phyloP scores from a whole-genome alignment of 2,329 filamentous ascomycete genomes.

The Aspergillus ibericus region DNA sequence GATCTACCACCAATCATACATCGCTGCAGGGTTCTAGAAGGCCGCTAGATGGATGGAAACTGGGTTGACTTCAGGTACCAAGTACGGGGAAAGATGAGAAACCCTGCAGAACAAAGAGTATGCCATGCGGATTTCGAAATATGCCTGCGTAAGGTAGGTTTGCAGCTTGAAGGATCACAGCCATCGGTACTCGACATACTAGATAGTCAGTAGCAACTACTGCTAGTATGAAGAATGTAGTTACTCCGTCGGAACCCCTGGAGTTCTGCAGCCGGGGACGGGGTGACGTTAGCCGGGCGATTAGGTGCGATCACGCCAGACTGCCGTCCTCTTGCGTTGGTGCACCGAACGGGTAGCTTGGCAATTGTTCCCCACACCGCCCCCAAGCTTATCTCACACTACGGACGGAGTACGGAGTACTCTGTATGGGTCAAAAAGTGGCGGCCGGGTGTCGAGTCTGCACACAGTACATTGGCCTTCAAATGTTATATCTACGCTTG shows the following conservation, averaged over 20 bases:
- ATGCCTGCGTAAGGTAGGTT: too few species aligned
- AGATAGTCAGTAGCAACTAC: too few species aligned
- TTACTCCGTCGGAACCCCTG: too few species aligned
- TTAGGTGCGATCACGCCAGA: constrained; percentile 32
- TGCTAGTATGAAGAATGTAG: too few species aligned
- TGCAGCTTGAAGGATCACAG: not conserved
- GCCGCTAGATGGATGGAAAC: not conserved
- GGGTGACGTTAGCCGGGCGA: constrained; percentile 10
- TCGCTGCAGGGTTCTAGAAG: not conserved
- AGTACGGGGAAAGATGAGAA: not conserved
- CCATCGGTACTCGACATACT: too few species aligned
- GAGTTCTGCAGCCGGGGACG: not conserved
- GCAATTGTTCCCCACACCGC: not conserved
- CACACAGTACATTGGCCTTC: too few species aligned
- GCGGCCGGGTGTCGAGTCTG: too few species aligned
- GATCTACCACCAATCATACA: not conserved
- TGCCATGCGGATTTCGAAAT: not conserved
- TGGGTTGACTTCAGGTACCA: not conserved
- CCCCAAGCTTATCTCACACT: not conserved
- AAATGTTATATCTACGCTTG: too few species aligned
- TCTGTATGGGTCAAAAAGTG: too few species aligned
- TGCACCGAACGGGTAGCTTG: not conserved
- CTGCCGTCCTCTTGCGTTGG: constrained; percentile 22
- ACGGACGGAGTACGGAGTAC: too few species aligned
- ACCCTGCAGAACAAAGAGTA: not conserved